phyloP scores from a whole-genome alignment of 2,329 filamentous ascomycete genomes.

The Cercospora janseana region DNA sequence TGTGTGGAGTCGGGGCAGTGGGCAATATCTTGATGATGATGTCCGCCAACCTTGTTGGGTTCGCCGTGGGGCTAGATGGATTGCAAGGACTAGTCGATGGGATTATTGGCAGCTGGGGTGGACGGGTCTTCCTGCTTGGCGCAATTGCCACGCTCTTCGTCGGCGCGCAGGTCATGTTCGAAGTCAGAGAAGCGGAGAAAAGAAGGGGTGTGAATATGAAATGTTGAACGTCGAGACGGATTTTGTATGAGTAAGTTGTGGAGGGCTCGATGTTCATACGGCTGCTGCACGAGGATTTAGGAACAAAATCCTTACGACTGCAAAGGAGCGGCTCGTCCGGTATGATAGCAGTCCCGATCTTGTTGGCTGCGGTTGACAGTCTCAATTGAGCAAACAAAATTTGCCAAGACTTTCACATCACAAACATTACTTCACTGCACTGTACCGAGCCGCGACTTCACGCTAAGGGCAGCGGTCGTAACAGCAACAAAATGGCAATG shows the following conservation, averaged over 20 bases:
- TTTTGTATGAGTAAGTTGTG: slow-evolving; percentile 1
- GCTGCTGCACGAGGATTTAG: too few species aligned
- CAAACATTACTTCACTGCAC: neutral
- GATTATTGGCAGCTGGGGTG: slow-evolving; percentile 73
- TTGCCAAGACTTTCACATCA: slow-evolving; percentile 1
- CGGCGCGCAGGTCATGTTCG: slow-evolving; percentile 92
- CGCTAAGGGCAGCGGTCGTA: neutral
- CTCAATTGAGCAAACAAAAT: too few species aligned
- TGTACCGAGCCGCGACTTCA: too few species aligned
- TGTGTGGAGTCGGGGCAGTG: slow-evolving; percentile 79
- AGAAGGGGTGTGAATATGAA: slow-evolving; percentile 78
- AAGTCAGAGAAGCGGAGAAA: slow-evolving; percentile 81
- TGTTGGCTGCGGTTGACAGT: too few species aligned
- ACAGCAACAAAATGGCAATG: neutral
- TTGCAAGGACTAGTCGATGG: slow-evolving; percentile 71
- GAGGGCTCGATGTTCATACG: too few species aligned
- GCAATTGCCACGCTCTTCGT: slow-evolving; percentile 77
- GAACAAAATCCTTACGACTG: too few species aligned
- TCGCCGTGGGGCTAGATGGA: slow-evolving; percentile 88
- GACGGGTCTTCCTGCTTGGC: slow-evolving; percentile 67
- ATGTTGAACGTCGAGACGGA: slow-evolving; percentile 53
- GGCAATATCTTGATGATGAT: slow-evolving; percentile 93
- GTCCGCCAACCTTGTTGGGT: slow-evolving; percentile 88
- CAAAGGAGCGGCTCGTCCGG: too few species aligned
- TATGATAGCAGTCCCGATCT: too few species aligned